phyloP scores from a whole-genome alignment of 352 stramenopile species.

The Phytophthora lateralis region DNA sequence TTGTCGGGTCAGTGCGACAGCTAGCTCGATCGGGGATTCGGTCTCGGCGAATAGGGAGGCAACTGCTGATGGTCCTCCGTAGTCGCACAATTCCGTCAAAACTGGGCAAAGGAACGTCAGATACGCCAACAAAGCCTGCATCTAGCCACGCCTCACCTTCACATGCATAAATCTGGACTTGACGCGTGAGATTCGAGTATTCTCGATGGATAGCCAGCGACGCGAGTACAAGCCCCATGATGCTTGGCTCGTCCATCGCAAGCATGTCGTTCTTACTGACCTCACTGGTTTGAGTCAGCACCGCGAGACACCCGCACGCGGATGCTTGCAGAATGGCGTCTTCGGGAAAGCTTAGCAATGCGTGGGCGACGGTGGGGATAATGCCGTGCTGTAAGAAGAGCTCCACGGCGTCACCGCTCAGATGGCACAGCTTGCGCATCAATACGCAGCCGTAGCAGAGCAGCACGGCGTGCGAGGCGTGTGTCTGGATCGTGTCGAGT shows the following conservation, averaged over 20 bases:
- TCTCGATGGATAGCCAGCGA: conserved; percentile 62
- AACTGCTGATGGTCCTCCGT: conserved; percentile 46
- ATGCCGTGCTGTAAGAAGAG: conserved; percentile 72
- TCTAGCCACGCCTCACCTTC: conserved; percentile 47
- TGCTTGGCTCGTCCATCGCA: conserved; percentile 37
- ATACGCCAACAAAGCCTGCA: conserved; percentile 1
- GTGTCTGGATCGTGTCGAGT: conserved; percentile 59
- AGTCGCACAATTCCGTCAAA: conserved; percentile 66
- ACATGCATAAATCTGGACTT: conserved; percentile 83
- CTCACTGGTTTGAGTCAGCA: conserved; percentile 63
- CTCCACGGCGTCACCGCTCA: conserved; percentile 65
- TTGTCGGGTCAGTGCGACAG: conserved; percentile 58
- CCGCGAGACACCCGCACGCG: conserved; percentile 62
- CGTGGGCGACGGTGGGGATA: conserved; percentile 50
- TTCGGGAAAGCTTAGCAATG: conserved; percentile 59
- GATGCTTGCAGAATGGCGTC: conserved; percentile 76
- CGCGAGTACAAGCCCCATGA: conserved; percentile 50
- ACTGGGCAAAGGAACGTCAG: conserved; percentile 31
- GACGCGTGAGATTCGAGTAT: conserved; percentile 74
- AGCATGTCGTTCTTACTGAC: conserved; percentile 69
- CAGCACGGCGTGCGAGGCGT: conserved; percentile 67
- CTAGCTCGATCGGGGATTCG: conserved; percentile 46
- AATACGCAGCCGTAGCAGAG: conserved; percentile 80
- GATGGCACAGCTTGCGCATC: conserved; percentile 75
- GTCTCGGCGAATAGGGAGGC: conserved; percentile 34